A percentile compares a stretch with the other conserved stretches of the same genome.
Evolutionary conservation across 352 stramenopile species (phyloP).

Genomic region (Pythium graminicola): DNA sequence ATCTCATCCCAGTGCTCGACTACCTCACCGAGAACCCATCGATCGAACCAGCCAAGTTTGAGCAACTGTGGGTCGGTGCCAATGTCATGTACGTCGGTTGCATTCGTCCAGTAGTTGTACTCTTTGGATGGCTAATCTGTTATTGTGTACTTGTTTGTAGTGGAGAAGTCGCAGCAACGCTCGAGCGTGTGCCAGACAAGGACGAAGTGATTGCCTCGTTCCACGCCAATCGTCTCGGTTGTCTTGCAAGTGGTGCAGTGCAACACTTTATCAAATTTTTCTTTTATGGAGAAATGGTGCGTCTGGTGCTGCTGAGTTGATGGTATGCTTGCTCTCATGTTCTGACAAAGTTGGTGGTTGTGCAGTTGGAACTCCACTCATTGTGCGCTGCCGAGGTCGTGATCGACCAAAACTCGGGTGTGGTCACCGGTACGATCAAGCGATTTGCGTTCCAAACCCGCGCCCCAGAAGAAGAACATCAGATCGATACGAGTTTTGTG

Average conservation of each 20-base stretch:
- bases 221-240: slow-evolving; percentile 58
- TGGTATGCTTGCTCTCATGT: background rate
- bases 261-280: slow-evolving; percentile 81
- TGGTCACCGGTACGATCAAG: slow-evolving; percentile 62
- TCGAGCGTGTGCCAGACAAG: slow-evolving; percentile 57
- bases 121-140: background rate
- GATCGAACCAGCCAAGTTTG: slow-evolving; percentile 71
- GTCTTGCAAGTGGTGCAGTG: slow-evolving; percentile 69
- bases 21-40: slow-evolving; percentile 53
- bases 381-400: slow-evolving; percentile 80
- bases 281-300: slow-evolving; percentile 83
- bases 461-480: slow-evolving; percentile 57
- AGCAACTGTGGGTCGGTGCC: slow-evolving; percentile 68
- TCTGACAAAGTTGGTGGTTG: slow-evolving; percentile 43
- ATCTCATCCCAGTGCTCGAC: slow-evolving; percentile 56
- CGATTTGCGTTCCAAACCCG: slow-evolving; percentile 55
- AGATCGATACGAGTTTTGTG: slow-evolving; percentile 83
- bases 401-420: slow-evolving; percentile 48
- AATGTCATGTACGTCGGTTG: slow-evolving; percentile 61
- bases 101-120: background rate
- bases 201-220: slow-evolving; percentile 76
- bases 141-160: slow-evolving; percentile 29
- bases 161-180: slow-evolving; percentile 38
- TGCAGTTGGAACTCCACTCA: slow-evolving; percentile 29
- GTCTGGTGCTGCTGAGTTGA: background rate